Base-by-base conservation (phyloP, 2,329 filamentous ascomycete species). In the Arthrinium phaeospermum region DNA sequence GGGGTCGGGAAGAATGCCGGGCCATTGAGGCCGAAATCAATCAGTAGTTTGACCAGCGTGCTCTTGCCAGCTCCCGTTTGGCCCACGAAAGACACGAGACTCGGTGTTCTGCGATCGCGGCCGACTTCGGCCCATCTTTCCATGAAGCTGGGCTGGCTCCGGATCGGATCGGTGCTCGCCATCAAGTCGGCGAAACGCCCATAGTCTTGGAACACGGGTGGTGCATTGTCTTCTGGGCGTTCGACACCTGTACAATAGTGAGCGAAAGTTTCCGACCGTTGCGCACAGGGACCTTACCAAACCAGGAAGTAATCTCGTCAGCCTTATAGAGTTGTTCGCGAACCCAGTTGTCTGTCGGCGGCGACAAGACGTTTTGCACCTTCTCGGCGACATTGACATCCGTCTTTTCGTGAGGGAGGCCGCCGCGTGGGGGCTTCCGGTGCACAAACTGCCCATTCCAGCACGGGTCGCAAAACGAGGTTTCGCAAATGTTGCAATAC, bases 61-160 rank as follows among this genome's bases (percentile, higher is more conserved):
- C 83, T 85, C 76, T 87, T 86, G 0, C 85, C 85, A 4, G 84
- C 84, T 2, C 80, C 80, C 73, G 81, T 83, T 67, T 81, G 76
- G 4, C 82, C 82, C 10, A 85, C 76, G 68, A 85, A 84, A 0
- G 82, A 84, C 0, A 83, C 80, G 3, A 83, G 74, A 44, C 74
- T 78, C 16, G 81, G 82, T 13, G 70, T 71, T 73, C 78, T 78
- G 51, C 78, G 69, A 12, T 75, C 73, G 27, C 69, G 51, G 34
- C 70, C 37, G 13, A 70, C 69, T 37, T 75, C 73, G 27, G 24
- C 34, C 41, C 27, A 53, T 45, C 67, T 46, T 45, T 73, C 70
- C 37, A 68, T 19, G 7, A 71, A 71, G 22, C 53, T 64, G 10
- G 57, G 57, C 22, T 68, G 61, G 4, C 44, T 57, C n/a, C 46